Conservation (phyloP, 2,329 filamentous ascomycete species). For the Pestalotiopsis fici region DNA sequence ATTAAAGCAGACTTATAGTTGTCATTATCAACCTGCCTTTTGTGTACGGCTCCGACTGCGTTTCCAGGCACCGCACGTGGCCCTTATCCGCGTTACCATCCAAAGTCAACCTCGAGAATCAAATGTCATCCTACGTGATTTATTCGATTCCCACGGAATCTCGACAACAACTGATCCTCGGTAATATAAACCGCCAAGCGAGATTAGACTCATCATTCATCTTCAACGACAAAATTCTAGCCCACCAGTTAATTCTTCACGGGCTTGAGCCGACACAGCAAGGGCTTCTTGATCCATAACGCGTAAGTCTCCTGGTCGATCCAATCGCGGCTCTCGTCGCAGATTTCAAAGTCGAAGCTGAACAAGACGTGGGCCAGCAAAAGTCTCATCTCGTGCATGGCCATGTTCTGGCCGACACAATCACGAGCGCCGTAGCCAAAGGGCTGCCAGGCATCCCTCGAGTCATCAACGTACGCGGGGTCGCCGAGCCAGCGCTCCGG, state of each 20-base stretch:
- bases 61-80: neutral
- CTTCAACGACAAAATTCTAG: neutral
- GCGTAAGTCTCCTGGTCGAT: constrained; percentile 16
- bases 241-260: neutral
- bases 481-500: constrained; percentile 23
- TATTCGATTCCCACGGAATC: neutral
- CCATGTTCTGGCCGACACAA: constrained; percentile 21
- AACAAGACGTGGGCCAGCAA: constrained; percentile 13
- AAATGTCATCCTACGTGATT: neutral
- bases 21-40: neutral
- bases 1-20: neutral
- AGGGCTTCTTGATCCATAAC: constrained; percentile 17
- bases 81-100: neutral
- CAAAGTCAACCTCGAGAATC: neutral
- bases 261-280: constrained; percentile 5
- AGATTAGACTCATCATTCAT: neutral
- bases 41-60: neutral
- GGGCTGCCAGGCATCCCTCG: constrained; percentile 18
- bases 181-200: neutral
- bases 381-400: constrained; percentile 16
- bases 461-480: constrained; percentile 12
- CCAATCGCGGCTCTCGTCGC: constrained; percentile 14
- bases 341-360: constrained; percentile 17
- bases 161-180: neutral
- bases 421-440: constrained; percentile 19